Conservation (phyloP, 768 basidiomycete species). For the Pleurotus platypus region DNA sequence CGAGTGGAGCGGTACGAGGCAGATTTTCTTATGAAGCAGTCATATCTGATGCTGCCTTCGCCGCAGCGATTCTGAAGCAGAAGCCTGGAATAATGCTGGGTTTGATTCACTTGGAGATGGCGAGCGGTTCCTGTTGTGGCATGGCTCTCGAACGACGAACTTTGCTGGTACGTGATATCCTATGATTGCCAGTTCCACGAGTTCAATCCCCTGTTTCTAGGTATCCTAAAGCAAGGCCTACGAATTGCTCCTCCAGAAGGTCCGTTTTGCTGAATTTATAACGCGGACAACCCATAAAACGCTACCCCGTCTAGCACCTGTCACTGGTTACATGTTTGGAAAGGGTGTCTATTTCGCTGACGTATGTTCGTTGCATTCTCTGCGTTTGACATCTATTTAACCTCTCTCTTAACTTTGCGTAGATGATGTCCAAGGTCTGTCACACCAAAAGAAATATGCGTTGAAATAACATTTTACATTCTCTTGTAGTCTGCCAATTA, state of each 20-base stretch:
- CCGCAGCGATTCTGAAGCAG: constrained; percentile 22
- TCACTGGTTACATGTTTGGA: constrained; percentile 63
- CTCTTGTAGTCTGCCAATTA: constrained; percentile 48
- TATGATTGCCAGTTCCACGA: not conserved
- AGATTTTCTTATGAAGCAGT: too few species aligned
- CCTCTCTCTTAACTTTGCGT: constrained; percentile 2
- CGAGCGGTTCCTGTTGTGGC: constrained; percentile 58
- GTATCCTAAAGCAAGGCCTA: constrained; percentile 59
- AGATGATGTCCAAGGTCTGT: constrained; percentile 63
- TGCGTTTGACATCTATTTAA: not conserved
- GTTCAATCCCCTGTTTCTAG: constrained; percentile 16
- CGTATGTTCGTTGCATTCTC: constrained; percentile 26
- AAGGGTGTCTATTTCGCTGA: constrained; percentile 67
- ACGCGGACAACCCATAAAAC: not conserved
- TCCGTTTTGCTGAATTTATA: constrained; percentile 15
- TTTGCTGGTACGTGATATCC: constrained; percentile 41
- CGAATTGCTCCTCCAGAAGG: constrained; percentile 66
- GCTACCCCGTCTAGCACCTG: constrained; percentile 32
- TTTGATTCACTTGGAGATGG: constrained; percentile 39
- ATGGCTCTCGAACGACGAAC: constrained; percentile 60
- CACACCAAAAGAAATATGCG: not conserved
- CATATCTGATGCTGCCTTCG: too few species aligned
- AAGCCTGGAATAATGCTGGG: constrained; percentile 42
- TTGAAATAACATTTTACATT: not conserved
- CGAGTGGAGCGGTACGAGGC: constrained; percentile 45